These are phyloP conservation scores for Euphorbia peplus DNA, from an alignment of 345 rosid species.

Conservation along the genomic window DNA sequence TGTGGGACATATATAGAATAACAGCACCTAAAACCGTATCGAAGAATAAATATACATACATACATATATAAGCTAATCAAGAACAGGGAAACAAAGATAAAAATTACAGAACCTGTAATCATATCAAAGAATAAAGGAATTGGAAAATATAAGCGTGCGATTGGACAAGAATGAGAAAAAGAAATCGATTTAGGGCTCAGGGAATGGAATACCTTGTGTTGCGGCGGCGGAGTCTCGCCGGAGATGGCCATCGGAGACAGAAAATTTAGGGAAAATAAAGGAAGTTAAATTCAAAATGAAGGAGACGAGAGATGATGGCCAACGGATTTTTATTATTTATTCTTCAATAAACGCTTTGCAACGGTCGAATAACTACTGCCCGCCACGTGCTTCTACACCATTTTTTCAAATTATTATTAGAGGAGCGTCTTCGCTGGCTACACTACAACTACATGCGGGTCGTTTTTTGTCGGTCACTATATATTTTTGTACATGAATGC, in stretches of 20 bases:
- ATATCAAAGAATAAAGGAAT: not conserved
- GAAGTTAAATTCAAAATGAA: not conserved
- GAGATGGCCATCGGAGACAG: constrained; percentile 57
- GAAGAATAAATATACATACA: no score
- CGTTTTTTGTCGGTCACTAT: no score
- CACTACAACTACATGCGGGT: no score
- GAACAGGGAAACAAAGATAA: no score
- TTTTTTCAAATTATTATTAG: constrained; percentile 35
- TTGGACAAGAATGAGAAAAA: not conserved
- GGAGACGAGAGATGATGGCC: no score
- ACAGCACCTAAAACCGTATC: no score
- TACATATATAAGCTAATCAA: no score
- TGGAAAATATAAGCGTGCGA: not conserved
- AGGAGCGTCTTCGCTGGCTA: no score
- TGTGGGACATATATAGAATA: no score
- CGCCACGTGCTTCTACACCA: constrained; percentile 43
- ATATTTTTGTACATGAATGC: no score
- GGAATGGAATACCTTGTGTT: constrained; percentile 49
- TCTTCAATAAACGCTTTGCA: constrained; percentile 22
- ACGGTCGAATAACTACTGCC: constrained; percentile 54
- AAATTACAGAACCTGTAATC: not conserved
- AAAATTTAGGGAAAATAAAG: not conserved
- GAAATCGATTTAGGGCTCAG: not conserved
- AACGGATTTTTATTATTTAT: no score
- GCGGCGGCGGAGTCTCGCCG: constrained; percentile 52